Evolutionary conservation across 2,329 filamentous ascomycete genomes (phyloP).

Genomic region (Microcyclosporella mali): DNA sequence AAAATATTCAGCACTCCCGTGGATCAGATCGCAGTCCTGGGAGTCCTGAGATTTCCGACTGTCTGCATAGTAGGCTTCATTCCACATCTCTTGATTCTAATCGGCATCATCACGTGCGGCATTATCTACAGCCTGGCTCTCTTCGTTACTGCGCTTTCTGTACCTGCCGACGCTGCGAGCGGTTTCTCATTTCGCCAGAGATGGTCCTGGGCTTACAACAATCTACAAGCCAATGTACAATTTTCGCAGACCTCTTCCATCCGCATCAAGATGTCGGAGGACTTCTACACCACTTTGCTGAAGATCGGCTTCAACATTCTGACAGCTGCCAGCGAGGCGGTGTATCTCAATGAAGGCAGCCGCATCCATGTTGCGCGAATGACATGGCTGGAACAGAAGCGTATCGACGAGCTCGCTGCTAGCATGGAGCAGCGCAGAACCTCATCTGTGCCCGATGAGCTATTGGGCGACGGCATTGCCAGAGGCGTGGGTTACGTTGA

Average conservation of each 20-base stretch:
- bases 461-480: conserved; percentile 38
- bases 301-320: conserved; percentile 82
- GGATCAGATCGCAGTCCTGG: conserved; percentile 56
- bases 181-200: conserved; percentile 51
- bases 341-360: conserved; percentile 87
- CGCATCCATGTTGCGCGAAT: conserved; percentile 64
- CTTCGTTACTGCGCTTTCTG: conserved; percentile 64
- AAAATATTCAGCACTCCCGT: conserved; percentile 38
- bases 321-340: conserved; percentile 89
- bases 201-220: conserved; percentile 66
- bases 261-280: conserved; percentile 76
- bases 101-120: conserved; percentile 69
- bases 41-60: conserved; percentile 80
- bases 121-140: conserved; percentile 74
- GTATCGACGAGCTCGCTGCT: conserved; percentile 67
- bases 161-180: conserved; percentile 47
- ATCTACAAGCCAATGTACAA: conserved; percentile 87
- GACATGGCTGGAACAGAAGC: conserved; percentile 90
- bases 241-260: conserved; percentile 61
- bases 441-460: conserved; percentile 37
- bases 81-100: conserved; percentile 79
- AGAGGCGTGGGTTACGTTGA: conserved; percentile 30
- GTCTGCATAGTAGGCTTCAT: conserved; percentile 94
- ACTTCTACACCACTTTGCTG: conserved; percentile 88
- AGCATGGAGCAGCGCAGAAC: conserved; percentile 35